phyloP scores from a whole-genome alignment of 495 filamentous ascomycete species.

The Podospora sp. region DNA sequence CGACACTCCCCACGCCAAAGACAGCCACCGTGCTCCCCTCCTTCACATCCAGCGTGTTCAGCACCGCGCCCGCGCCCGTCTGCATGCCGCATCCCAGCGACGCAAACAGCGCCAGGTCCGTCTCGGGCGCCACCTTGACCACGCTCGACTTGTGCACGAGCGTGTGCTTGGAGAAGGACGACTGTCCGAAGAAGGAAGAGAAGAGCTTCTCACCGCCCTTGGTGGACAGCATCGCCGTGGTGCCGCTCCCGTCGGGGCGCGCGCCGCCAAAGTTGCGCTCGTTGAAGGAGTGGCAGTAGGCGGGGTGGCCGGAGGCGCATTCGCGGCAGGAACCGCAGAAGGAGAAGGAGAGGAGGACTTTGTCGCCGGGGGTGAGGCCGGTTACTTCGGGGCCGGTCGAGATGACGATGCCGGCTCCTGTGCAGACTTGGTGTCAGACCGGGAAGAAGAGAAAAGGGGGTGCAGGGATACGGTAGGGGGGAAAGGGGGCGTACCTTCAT shows the following conservation, averaged over 20 bases:
- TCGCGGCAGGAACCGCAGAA: slow-evolving; percentile 47
- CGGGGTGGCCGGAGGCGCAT: slow-evolving; percentile 68
- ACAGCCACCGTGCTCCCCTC: slow-evolving; percentile 67
- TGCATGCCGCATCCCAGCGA: slow-evolving; percentile 54
- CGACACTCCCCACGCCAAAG: slow-evolving; percentile 73
- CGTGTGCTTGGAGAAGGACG: slow-evolving; percentile 47
- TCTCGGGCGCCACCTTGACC: slow-evolving; percentile 34
- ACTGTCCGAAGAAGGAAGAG: slow-evolving; percentile 61
- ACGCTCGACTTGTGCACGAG: slow-evolving; percentile 36
- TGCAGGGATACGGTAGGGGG: neutral
- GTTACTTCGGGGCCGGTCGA: slow-evolving; percentile 58
- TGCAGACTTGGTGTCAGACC: neutral
- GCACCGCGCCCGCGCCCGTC: slow-evolving; percentile 48
- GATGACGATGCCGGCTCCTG: slow-evolving; percentile 63
- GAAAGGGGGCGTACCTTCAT: slow-evolving; percentile 57
- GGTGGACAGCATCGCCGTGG: slow-evolving; percentile 47
- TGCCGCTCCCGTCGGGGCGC: slow-evolving; percentile 23
- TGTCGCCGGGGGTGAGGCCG: slow-evolving; percentile 60
- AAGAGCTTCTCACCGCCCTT: slow-evolving; percentile 53
- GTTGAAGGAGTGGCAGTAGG: slow-evolving; percentile 55
- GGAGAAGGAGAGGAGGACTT: slow-evolving; percentile 53
- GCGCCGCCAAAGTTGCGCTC: slow-evolving; percentile 43
- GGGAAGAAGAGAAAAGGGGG: neutral
- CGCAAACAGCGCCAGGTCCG: slow-evolving; percentile 40
- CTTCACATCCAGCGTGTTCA: slow-evolving; percentile 44